phyloP scores from a whole-genome alignment of 352 stramenopile species.

The Chrysophaeum taylorii region DNA sequence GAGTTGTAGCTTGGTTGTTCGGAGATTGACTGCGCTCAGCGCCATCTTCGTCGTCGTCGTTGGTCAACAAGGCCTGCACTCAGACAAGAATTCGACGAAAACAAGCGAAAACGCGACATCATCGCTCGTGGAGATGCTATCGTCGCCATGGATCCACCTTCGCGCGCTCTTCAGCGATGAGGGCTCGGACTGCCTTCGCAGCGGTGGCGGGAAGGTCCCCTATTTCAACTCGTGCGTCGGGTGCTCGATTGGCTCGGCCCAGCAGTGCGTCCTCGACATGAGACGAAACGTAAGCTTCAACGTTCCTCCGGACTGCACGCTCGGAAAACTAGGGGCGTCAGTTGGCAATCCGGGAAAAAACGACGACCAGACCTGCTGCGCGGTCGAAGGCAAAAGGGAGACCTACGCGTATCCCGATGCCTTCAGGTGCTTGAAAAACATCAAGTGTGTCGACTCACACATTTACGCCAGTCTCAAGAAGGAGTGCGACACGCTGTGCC shows the following conservation, averaged over 20 bases:
- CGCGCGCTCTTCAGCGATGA: neutral
- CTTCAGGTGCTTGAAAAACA: neutral
- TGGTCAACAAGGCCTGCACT: too few species aligned
- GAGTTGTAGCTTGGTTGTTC: too few species aligned
- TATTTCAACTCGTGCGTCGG: conserved; percentile 14
- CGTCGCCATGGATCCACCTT: too few species aligned
- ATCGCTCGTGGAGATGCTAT: too few species aligned
- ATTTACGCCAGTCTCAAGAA: neutral
- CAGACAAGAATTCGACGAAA: too few species aligned
- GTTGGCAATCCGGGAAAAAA: neutral
- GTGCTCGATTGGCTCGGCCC: neutral
- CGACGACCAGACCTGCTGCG: neutral
- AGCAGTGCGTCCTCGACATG: conserved; percentile 7
- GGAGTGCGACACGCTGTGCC: neutral
- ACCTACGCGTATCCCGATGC: conserved; percentile 2
- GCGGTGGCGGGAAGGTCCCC: neutral
- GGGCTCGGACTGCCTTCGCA: neutral
- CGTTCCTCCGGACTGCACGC: neutral
- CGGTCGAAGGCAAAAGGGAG: neutral
- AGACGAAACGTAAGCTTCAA: conserved; percentile 3
- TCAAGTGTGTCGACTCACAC: neutral
- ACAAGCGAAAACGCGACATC: too few species aligned
- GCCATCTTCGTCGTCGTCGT: too few species aligned
- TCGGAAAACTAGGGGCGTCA: neutral
- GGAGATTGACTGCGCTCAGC: too few species aligned